Evolutionary conservation across 129 eudicot species (phyloP).

Genomic region (Sambucus nigra): DNA sequence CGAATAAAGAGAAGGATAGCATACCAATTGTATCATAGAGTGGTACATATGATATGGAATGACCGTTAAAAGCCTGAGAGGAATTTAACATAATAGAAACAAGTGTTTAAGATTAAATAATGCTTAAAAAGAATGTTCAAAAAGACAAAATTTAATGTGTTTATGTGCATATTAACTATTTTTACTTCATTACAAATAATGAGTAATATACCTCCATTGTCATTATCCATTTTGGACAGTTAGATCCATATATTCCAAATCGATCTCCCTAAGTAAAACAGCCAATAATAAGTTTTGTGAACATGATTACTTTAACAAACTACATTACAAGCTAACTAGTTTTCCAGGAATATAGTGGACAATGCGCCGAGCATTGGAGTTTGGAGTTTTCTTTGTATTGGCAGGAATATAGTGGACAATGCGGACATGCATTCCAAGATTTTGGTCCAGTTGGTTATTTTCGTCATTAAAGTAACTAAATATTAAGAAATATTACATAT

Average conservation of each 20-base stretch:
- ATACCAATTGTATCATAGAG: constrained; percentile 90
- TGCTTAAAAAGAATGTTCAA: constrained; percentile 7
- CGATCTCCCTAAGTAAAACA: constrained; percentile 54
- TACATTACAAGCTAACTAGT: too few species aligned
- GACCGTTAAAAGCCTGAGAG: constrained; percentile 87
- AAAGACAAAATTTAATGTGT: too few species aligned
- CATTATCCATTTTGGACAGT: constrained; percentile 91
- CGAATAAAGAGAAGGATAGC: not conserved
- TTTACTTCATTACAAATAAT: not conserved
- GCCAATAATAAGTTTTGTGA: not conserved
- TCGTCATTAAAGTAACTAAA: too few species aligned
- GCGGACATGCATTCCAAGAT: too few species aligned
- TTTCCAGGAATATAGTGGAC: too few species aligned
- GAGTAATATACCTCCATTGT: constrained; percentile 73
- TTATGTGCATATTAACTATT: not conserved
- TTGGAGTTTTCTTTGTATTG: too few species aligned
- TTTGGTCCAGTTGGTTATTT: too few species aligned
- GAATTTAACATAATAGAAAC: not conserved
- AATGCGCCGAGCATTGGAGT: too few species aligned
- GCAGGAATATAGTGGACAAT: too few species aligned
- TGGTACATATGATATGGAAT: constrained; percentile 68
- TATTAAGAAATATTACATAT: too few species aligned
- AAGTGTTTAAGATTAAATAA: not conserved
- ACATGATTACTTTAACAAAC: not conserved
- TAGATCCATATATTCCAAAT: constrained; percentile 87